Base-by-base conservation (phyloP, 202 grass and related monocot genomes). In the Cymbopogon flexuosus region DNA sequence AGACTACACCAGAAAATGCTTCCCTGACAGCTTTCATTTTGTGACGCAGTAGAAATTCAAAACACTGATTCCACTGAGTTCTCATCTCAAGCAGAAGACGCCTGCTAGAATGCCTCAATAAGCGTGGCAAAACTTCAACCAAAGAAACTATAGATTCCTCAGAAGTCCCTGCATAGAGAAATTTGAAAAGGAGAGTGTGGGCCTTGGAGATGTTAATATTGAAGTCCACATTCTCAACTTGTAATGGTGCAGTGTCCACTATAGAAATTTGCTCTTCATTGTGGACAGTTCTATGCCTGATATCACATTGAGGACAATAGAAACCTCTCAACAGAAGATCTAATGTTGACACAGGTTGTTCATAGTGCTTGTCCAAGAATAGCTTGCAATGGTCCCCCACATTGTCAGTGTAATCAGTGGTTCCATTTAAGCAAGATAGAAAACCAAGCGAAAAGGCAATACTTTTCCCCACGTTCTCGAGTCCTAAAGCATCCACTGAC, bases 401-500 rank as follows among this genome's bases (percentile, higher is more conserved):
- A 70, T 75, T 88, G 67, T 83, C 78, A 60, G 77, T 77, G 64
- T 11, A 54, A 74, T 69, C 58, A 66, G 76, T 84, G 43, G 62
- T 92, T 83, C 81, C 90, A 88, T 88, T 88, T 84, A 97, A 89
- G 80, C 95, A 97, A 86, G 86, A 97, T 70, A 97, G 82, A 82
- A 91, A 94, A 68, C 95, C 95, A 88, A 97, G 88, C 47, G 92
- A 97, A 72, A 92, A 79, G 43, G 91, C 81, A 40, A 92, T 82
- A 71, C 47, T 86, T 97, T 83, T 97, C 47, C 81, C 69, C 11
- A 86, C 41, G 72, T 80, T 73, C 52, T 78, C 61, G 36, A 59
- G 75, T 72, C 62, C 85, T 85, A 77, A 68, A 89, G 67, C 61
- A 92, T 61, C 68, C 37, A 75, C 45, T 47, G 84, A 92, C 72